phyloP scores from a whole-genome alignment of 1,139 yeast species.

The Saccharomyces hybrid region DNA sequence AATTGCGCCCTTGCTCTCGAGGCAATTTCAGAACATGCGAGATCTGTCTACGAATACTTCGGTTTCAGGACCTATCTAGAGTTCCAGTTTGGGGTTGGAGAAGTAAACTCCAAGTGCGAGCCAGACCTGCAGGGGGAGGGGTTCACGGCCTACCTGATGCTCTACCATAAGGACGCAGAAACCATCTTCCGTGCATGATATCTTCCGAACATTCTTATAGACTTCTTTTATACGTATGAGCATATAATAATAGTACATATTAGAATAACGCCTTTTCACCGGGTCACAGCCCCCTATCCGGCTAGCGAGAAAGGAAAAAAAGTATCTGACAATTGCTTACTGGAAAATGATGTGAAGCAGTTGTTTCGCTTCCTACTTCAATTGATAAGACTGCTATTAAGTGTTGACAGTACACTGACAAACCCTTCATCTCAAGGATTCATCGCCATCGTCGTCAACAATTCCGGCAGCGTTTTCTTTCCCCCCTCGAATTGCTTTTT shows the following conservation, averaged over 20 bases:
- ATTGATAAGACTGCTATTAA: background rate
- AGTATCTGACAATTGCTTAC: background rate
- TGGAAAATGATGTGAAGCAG: background rate
- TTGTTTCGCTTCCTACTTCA: background rate
- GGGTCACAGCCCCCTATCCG: constrained; percentile 1
- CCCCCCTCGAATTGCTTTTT: background rate
- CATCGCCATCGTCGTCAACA: background rate
- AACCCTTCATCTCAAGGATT: background rate
- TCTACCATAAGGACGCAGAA: constrained; percentile 24
- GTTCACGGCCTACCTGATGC: constrained; percentile 27
- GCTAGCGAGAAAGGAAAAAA: background rate
- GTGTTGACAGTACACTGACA: background rate
- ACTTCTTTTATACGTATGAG: background rate
- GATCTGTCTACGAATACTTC: constrained; percentile 31
- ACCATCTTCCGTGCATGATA: constrained; percentile 5
- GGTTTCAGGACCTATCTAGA: constrained; percentile 29
- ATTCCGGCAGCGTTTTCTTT: background rate
- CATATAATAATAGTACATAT: background rate
- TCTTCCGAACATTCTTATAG: background rate
- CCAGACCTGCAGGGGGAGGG: constrained; percentile 27
- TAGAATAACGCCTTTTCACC: background rate
- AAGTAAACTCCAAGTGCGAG: constrained; percentile 23
- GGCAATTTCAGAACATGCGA: constrained; percentile 31
- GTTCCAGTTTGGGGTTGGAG: constrained; percentile 28
- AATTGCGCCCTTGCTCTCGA: constrained; percentile 30